Evolutionary conservation across 495 filamentous ascomycete species (phyloP).

Genomic region (Aspergillus sparsus): DNA sequence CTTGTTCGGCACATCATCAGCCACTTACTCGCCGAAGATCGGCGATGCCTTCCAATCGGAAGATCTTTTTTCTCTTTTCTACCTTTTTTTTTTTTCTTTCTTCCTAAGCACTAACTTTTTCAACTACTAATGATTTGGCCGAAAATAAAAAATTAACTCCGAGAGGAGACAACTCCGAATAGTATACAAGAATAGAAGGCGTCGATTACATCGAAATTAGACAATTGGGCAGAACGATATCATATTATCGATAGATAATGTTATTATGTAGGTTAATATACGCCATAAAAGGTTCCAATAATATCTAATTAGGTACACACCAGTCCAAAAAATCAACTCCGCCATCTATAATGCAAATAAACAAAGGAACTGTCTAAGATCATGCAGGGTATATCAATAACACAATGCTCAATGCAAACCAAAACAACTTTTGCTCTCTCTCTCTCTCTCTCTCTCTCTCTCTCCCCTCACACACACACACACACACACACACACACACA

Average conservation of each 20-base stretch:
- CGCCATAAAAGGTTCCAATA: neutral
- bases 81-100: too few species aligned
- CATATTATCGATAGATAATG: neutral
- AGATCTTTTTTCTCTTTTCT: neutral
- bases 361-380: conserved; percentile 12
- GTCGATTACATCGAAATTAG: neutral
- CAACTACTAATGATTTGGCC: too few species aligned
- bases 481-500: too few species aligned
- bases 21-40: conserved; percentile 21
- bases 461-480: too few species aligned
- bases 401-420: conserved; percentile 15
- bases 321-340: conserved; percentile 15
- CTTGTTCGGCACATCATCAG: neutral
- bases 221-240: neutral
- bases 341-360: conserved; percentile 21
- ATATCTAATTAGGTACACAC: conserved; percentile 1
- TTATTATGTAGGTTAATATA: neutral
- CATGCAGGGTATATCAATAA: conserved; percentile 31
- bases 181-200: neutral
- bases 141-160: too few species aligned
- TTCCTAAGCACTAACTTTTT: too few species aligned
- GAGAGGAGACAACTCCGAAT: too few species aligned
- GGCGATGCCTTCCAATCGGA: conserved; percentile 22
- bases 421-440: conserved; percentile 16
- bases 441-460: conserved; percentile 14